These are phyloP conservation scores for Corchorus olitorius DNA, from an alignment of 345 rosid genomes.

Conservation along the genomic window DNA sequence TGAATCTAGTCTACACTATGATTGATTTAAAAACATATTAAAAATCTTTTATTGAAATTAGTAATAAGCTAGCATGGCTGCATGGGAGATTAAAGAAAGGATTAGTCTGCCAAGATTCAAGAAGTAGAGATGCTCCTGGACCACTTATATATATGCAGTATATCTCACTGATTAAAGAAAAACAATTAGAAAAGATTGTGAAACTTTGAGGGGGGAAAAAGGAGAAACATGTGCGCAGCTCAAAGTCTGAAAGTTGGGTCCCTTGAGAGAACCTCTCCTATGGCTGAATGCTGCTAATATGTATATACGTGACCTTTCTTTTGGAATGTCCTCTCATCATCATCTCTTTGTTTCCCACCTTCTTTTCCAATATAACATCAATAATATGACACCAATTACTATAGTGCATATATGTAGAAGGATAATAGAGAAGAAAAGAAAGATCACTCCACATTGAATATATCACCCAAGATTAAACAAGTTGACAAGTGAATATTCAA, in stretches of 20 bases:
- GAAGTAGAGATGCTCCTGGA: no score
- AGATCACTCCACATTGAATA: neutral
- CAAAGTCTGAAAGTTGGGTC: neutral
- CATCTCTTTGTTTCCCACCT: slow-evolving; percentile 3
- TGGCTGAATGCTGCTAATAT: neutral
- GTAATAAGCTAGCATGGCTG: no score
- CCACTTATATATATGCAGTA: no score
- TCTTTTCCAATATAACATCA: neutral
- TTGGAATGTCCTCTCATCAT: slow-evolving; percentile 4
- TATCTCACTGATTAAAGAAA: neutral
- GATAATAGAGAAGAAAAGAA: neutral
- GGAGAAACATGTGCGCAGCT: neutral
- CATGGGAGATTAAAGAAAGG: no score
- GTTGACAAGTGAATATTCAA: no score
- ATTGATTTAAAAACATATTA: no score
- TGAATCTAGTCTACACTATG: no score
- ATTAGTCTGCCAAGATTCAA: no score
- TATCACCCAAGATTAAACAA: no score
- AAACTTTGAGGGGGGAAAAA: neutral
- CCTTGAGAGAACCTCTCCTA: neutral
- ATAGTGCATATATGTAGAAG: neutral
- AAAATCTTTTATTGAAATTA: no score
- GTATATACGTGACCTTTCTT: neutral
- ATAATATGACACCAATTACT: neutral
- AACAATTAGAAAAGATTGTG: slow-evolving; percentile 3